These are phyloP conservation scores for Aegilops umbellulata DNA, from an alignment of 176 grass and related monocot genomes.

Conservation along the genomic window DNA sequence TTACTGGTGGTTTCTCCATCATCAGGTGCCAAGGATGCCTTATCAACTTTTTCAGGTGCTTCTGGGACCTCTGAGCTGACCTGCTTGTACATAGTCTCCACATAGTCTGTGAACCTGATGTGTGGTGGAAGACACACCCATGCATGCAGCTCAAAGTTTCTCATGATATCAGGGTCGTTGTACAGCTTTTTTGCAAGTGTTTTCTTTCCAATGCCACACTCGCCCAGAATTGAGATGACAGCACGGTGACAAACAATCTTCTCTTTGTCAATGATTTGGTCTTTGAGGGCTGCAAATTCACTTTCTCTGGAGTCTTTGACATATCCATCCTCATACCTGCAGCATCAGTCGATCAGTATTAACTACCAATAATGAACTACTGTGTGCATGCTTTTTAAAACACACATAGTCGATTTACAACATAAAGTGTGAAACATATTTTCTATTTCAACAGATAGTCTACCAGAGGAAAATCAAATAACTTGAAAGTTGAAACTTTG, in stretches of 20 bases:
- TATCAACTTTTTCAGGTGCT: not conserved
- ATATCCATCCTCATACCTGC: slow-evolving; percentile 40
- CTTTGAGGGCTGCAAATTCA: slow-evolving; percentile 41
- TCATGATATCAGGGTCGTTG: slow-evolving; percentile 29
- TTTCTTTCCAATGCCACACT: slow-evolving; percentile 44
- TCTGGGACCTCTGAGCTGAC: slow-evolving; percentile 36
- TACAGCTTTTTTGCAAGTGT: slow-evolving; percentile 41
- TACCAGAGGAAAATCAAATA: not conserved
- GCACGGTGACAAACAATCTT: slow-evolving; percentile 15
- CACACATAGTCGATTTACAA: not conserved
- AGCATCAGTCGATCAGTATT: not conserved
- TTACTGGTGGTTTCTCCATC: slow-evolving; percentile 18
- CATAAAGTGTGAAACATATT: not conserved
- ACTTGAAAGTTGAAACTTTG: not conserved
- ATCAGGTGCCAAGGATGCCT: not conserved
- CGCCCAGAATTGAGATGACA: slow-evolving; percentile 38
- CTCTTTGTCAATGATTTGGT: slow-evolving; percentile 28
- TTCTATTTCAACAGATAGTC: not conserved
- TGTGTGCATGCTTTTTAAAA: not conserved
- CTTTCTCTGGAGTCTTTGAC: slow-evolving; percentile 24
- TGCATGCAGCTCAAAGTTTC: slow-evolving; percentile 42
- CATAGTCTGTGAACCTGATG: slow-evolving; percentile 41
- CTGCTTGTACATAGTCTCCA: slow-evolving; percentile 32
- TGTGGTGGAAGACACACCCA: slow-evolving; percentile 45
- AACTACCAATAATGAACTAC: not conserved